phyloP scores from a whole-genome alignment of 768 basidiomycete species.

The Basidioascus undulatus region DNA sequence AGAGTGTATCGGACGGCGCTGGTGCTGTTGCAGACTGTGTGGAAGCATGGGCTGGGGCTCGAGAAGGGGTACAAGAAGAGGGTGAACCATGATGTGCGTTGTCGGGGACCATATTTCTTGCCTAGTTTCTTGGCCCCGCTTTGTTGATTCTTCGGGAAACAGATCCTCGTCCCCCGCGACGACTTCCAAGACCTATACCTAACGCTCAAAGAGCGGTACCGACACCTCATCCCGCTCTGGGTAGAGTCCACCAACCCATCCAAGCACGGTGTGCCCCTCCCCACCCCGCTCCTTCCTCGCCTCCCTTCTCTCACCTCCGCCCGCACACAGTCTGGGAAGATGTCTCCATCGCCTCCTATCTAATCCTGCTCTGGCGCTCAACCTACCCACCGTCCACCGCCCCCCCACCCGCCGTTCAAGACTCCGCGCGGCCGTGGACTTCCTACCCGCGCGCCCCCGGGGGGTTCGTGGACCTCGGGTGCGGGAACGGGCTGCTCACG shows the following conservation, averaged over 20 bases:
- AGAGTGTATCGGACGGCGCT: constrained; percentile 60
- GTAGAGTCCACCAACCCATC: constrained; percentile 54
- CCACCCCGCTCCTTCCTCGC: neutral
- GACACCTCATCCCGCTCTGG: constrained; percentile 48
- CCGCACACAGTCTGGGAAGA: constrained; percentile 50
- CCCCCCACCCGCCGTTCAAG: too few relatives aligned
- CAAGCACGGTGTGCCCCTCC: constrained; percentile 32
- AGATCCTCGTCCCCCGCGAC: constrained; percentile 43
- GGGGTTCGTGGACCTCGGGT: constrained; percentile 81
- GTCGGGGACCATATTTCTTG: neutral
- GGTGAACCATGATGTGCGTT: constrained; percentile 42
- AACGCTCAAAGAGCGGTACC: constrained; percentile 60
- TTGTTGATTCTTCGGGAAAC: neutral
- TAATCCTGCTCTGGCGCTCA: constrained; percentile 59
- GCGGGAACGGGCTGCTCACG: constrained; percentile 77
- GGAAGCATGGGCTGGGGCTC: constrained; percentile 66
- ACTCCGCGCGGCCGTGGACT: constrained; percentile 29
- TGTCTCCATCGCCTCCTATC: constrained; percentile 77
- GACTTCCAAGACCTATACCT: constrained; percentile 77
- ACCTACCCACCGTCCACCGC: neutral
- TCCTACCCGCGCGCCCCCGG: constrained; percentile 53
- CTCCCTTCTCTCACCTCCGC: neutral
- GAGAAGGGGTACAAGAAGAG: constrained; percentile 55
- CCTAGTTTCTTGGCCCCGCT: neutral
- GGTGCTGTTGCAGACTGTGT: constrained; percentile 53